Percentiles rank a stretch among this genome's conserved stretches.
phyloP scores from a whole-genome alignment of 1,284 basidiomycete genomes.

The Somion occarium region DNA sequence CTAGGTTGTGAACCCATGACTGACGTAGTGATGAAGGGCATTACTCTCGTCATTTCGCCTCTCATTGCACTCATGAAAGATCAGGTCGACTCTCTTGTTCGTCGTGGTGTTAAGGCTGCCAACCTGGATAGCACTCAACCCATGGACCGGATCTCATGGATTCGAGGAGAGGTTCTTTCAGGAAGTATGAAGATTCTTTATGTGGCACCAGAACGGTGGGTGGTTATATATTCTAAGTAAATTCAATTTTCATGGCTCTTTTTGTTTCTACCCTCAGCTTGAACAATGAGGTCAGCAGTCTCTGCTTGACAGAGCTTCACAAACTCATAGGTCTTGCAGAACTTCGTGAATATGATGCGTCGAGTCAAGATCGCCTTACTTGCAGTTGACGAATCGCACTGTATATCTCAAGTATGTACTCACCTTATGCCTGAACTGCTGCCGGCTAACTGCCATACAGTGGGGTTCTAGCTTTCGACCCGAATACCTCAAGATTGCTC shows the following conservation, averaged over 20 bases:
- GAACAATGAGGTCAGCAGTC: conserved; percentile 43
- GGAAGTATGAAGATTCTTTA: conserved; percentile 65
- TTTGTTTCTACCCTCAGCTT: conserved; percentile 37
- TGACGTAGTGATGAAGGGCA: conserved; percentile 37
- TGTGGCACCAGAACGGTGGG: conserved; percentile 86
- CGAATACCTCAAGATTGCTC: conserved; percentile 52
- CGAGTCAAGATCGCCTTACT: conserved; percentile 61
- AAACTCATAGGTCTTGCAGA: conserved; percentile 33
- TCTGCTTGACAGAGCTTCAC: not conserved
- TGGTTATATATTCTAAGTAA: not conserved
- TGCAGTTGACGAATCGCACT: conserved; percentile 96
- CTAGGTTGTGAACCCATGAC: not conserved
- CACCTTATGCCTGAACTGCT: not conserved
- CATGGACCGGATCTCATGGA: conserved; percentile 56
- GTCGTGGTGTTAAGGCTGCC: conserved; percentile 62
- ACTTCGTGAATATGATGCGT: conserved; percentile 67
- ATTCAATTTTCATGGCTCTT: conserved; percentile 9
- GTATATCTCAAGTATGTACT: conserved; percentile 50
- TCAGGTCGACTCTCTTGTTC: conserved; percentile 78
- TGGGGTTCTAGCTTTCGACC: conserved; percentile 59
- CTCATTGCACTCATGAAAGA: conserved; percentile 91
- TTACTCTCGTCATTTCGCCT: conserved; percentile 70
- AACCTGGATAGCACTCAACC: conserved; percentile 60
- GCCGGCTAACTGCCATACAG: conserved; percentile 13
- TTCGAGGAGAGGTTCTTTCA: conserved; percentile 38